These are phyloP conservation scores for Aegilops speltoides DNA, from an alignment of 176 grass and related monocot species.

Conservation along the genomic window DNA sequence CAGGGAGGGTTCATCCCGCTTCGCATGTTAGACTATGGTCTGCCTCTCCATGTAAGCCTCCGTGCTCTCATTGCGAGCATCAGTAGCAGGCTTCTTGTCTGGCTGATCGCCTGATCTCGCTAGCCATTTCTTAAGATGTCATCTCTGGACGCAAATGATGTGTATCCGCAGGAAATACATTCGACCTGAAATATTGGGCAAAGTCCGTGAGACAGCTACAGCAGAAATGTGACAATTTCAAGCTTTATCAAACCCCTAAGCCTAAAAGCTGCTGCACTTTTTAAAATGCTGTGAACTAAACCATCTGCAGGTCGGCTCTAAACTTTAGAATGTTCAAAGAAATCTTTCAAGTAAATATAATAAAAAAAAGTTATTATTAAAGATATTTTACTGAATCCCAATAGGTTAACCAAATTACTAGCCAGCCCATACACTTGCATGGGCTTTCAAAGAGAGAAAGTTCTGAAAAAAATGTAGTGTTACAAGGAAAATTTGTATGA, in stretches of 20 bases:
- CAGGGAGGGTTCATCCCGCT: slow-evolving; percentile 33
- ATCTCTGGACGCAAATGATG: slow-evolving; percentile 66
- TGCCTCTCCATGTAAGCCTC: slow-evolving; percentile 55
- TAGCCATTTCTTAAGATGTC: slow-evolving; percentile 78
- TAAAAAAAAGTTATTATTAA: neutral
- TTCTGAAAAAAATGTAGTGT: neutral
- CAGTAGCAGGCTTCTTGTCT: slow-evolving; percentile 39
- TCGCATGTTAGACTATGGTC: slow-evolving; percentile 7
- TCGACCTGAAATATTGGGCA: slow-evolving; percentile 61
- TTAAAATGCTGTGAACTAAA: neutral
- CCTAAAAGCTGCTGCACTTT: neutral
- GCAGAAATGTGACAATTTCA: slow-evolving; percentile 11
- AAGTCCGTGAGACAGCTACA: neutral
- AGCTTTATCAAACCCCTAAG: neutral
- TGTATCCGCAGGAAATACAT: slow-evolving; percentile 69
- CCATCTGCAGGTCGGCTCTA: neutral
- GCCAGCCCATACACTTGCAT: neutral
- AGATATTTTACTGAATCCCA: neutral
- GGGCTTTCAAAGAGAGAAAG: neutral
- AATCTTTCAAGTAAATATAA: neutral
- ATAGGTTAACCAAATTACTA: neutral
- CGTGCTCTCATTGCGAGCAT: slow-evolving; percentile 48
- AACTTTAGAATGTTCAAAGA: neutral
- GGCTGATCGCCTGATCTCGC: slow-evolving; percentile 48
- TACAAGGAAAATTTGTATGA: neutral